These are phyloP conservation scores for Vickermania ingenoplastis DNA, from an alignment of 208 protist species.

Conservation along the genomic window DNA sequence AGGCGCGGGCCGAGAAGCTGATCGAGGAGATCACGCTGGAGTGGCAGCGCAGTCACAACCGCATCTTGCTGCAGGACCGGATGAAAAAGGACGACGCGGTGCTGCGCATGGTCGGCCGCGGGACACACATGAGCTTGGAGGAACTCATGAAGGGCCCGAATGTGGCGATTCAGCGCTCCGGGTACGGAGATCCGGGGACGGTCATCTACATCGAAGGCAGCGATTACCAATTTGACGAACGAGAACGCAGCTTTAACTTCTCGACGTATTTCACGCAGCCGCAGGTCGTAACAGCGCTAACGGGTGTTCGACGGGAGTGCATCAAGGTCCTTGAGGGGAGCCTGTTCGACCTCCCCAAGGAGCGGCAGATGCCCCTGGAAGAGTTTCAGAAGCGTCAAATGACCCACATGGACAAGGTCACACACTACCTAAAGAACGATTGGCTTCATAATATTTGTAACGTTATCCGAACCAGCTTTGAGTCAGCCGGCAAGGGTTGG, in stretches of 20 bases:
- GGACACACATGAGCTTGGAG: conserved; percentile 77
- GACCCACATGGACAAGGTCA: conserved; percentile 58
- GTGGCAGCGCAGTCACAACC: conserved; percentile 88
- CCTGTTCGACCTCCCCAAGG: conserved; percentile 85
- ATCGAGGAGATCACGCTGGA: conserved; percentile 80
- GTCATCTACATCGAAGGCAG: conserved; percentile 48
- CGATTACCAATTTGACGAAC: conserved; percentile 66
- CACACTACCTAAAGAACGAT: conserved; percentile 79
- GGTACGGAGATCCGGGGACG: conserved; percentile 39
- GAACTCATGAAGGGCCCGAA: conserved; percentile 78
- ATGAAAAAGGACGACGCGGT: conserved; percentile 70
- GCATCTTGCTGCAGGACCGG: conserved; percentile 81
- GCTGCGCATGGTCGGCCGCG: conserved; percentile 65
- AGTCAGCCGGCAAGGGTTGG: conserved; percentile 96
- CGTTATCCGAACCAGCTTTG: conserved; percentile 78
- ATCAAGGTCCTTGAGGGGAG: conserved; percentile 82
- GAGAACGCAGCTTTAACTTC: conserved; percentile 83
- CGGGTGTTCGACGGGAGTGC: conserved; percentile 80
- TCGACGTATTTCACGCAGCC: conserved; percentile 91
- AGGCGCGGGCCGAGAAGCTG: conserved; percentile 56
- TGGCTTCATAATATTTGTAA: conserved; percentile 89
- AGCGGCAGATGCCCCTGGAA: conserved; percentile 83
- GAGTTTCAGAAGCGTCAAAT: conserved; percentile 77
- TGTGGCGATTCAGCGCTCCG: conserved; percentile 54
- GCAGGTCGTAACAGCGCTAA: conserved; percentile 86